phyloP scores from a whole-genome alignment of 345 rosid genomes.

The Salix viminalis region DNA sequence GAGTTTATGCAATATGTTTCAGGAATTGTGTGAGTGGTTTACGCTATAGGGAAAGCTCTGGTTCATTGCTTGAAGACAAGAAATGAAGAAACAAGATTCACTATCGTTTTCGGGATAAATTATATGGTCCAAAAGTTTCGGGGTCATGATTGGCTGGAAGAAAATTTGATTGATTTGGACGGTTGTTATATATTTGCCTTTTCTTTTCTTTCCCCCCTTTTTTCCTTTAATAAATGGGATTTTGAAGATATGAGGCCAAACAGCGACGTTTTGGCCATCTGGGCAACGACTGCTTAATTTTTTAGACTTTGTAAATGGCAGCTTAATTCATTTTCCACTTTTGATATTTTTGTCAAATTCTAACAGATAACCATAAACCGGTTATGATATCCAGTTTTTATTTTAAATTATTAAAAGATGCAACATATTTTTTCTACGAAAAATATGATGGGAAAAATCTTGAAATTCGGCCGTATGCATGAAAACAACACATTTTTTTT shows the following conservation, averaged over 20 bases:
- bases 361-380: too few relatives aligned
- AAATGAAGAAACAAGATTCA: background rate
- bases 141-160: background rate
- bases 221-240: background rate
- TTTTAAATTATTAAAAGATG: too few relatives aligned
- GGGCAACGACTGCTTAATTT: background rate
- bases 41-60: background rate
- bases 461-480: too few relatives aligned
- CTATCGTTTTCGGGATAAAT: background rate
- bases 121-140: background rate
- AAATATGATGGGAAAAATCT: too few relatives aligned
- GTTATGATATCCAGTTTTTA: too few relatives aligned
- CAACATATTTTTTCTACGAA: too few relatives aligned
- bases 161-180: background rate
- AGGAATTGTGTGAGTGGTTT: conserved; percentile 5
- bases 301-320: background rate
- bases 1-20: conserved; percentile 91
- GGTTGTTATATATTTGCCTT: background rate
- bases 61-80: background rate
- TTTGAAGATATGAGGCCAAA: background rate
- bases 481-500: too few relatives aligned
- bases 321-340: background rate
- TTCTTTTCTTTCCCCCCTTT: background rate
- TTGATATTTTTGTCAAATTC: too few relatives aligned
- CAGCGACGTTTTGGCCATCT: background rate